phyloP scores from a whole-genome alignment of 805 yeast species.

The Millerago galiae region DNA sequence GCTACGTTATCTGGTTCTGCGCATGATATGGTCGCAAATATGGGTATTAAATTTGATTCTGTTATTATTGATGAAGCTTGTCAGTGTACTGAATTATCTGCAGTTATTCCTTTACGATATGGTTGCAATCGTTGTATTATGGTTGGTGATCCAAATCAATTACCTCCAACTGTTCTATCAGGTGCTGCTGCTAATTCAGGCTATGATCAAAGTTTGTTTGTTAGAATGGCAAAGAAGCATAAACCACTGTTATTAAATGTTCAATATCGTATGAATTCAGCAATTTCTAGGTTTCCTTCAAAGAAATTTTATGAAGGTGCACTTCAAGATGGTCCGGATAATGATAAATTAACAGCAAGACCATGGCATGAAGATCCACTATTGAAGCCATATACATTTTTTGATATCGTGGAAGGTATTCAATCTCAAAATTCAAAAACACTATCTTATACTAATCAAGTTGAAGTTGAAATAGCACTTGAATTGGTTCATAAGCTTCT shows the following conservation, averaged over 20 bases:
- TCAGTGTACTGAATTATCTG: conserved; percentile 90
- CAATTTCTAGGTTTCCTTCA: conserved; percentile 82
- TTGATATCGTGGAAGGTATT: conserved; percentile 54
- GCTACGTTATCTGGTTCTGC: conserved; percentile 93
- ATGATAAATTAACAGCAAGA: conserved; percentile 50
- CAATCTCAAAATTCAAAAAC: conserved; percentile 63
- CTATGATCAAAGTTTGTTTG: conserved; percentile 90
- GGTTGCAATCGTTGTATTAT: conserved; percentile 87
- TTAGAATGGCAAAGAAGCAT: conserved; percentile 76
- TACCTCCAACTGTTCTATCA: conserved; percentile 94
- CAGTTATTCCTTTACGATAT: conserved; percentile 85
- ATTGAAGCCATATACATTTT: conserved; percentile 74
- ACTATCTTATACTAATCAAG: conserved; percentile 61
- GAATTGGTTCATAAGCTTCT: conserved; percentile 56
- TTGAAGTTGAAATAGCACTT: conserved; percentile 69
- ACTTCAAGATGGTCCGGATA: conserved; percentile 72
- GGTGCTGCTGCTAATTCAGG: conserved; percentile 73
- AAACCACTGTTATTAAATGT: conserved; percentile 68
- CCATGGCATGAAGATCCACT: conserved; percentile 65
- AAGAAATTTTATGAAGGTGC: conserved; percentile 68
- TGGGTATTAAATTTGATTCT: conserved; percentile 77
- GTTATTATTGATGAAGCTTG: conserved; percentile 97
- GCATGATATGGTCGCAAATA: conserved; percentile 70
- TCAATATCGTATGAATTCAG: conserved; percentile 98
- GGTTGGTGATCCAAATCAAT: conserved; percentile 98